Evolutionary conservation across 306 rosid genomes (phyloP).

Genomic region (Hippophae gyantsensis): DNA sequence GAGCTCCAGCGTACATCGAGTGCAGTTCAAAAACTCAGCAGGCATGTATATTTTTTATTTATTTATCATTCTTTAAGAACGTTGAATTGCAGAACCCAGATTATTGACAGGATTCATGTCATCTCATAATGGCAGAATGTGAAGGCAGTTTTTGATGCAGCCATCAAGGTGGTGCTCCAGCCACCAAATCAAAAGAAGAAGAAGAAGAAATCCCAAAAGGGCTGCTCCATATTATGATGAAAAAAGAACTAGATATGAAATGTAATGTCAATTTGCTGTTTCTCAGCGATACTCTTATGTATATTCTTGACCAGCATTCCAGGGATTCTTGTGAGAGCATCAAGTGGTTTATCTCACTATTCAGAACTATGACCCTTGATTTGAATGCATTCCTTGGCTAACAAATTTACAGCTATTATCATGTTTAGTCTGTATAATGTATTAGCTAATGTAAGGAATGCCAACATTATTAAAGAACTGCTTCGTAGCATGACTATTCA

Average conservation of each 20-base stretch:
- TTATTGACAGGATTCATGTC: slow-evolving; percentile 2
- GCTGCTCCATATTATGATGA: slow-evolving; percentile 55
- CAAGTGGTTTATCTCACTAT: slow-evolving; percentile 18
- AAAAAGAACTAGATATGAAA: slow-evolving; percentile 5
- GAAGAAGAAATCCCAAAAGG: slow-evolving; percentile 54
- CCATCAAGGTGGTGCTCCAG: slow-evolving; percentile 92
- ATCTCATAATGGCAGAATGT: slow-evolving; percentile 51
- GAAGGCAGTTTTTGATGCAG: slow-evolving; percentile 77
- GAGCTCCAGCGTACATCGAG: slow-evolving; percentile 65
- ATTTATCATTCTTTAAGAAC: background rate
- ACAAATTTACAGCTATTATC: slow-evolving; percentile 4
- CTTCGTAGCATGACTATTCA: background rate
- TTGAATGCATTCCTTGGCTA: slow-evolving; percentile 15
- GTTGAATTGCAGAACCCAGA: background rate
- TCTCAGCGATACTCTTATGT: slow-evolving; percentile 22
- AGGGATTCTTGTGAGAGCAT: slow-evolving; percentile 25
- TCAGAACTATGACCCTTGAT: slow-evolving; percentile 20
- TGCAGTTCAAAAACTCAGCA: slow-evolving; percentile 81
- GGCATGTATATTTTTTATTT: slow-evolving; percentile 22
- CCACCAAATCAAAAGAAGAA: slow-evolving; percentile 70
- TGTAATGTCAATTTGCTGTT: background rate
- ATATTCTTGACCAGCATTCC: slow-evolving; percentile 35
- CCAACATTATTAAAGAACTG: background rate
- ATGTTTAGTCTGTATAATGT: slow-evolving; percentile 13
- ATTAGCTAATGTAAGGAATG: slow-evolving; percentile 13